Evolutionary conservation across 2,329 filamentous ascomycete species (phyloP).

Genomic region (Fusarium luffae): DNA sequence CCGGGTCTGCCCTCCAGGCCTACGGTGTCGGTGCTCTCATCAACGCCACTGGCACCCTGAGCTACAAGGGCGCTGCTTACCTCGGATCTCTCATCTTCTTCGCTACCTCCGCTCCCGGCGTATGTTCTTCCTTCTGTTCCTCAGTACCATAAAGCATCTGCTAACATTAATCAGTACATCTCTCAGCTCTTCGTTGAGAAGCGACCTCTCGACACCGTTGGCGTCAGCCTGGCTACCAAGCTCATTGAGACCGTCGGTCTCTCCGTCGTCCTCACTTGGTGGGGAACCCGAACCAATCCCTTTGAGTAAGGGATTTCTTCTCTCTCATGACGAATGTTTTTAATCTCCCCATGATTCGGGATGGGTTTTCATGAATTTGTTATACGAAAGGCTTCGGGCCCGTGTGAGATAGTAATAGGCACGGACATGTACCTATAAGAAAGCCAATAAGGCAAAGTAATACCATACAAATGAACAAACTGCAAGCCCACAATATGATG

Average conservation of each 20-base stretch:
- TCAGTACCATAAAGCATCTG: background rate
- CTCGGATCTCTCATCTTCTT: constrained; percentile 91
- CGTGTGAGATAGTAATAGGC: constrained; percentile 36
- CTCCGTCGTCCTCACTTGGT: constrained; percentile 93
- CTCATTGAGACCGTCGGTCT: constrained; percentile 93
- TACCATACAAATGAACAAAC: constrained; percentile 35
- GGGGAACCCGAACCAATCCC: constrained; percentile 94
- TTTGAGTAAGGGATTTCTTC: constrained; percentile 72
- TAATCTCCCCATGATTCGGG: constrained; percentile 21
- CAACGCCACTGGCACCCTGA: constrained; percentile 94
- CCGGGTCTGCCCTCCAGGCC: constrained; percentile 88
- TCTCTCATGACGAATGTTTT: constrained; percentile 23
- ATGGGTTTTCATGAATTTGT: constrained; percentile 33
- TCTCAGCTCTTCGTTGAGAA: constrained; percentile 90
- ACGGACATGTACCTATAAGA: constrained; percentile 36
- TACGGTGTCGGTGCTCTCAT: constrained; percentile 91
- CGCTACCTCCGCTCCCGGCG: constrained; percentile 86
- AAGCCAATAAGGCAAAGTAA: constrained; percentile 37
- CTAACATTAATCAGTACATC: constrained; percentile 71
- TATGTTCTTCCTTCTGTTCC: constrained; percentile 57
- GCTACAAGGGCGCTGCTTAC: constrained; percentile 97
- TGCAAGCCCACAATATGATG: no score
- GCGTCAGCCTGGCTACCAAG: constrained; percentile 84
- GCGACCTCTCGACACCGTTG: constrained; percentile 89
- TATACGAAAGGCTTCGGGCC: constrained; percentile 21